A percentile compares a stretch with the other conserved stretches of the same genome.
Conservation (phyloP, 352 stramenopile species). For the Phytophthora aleatoria region DNA sequence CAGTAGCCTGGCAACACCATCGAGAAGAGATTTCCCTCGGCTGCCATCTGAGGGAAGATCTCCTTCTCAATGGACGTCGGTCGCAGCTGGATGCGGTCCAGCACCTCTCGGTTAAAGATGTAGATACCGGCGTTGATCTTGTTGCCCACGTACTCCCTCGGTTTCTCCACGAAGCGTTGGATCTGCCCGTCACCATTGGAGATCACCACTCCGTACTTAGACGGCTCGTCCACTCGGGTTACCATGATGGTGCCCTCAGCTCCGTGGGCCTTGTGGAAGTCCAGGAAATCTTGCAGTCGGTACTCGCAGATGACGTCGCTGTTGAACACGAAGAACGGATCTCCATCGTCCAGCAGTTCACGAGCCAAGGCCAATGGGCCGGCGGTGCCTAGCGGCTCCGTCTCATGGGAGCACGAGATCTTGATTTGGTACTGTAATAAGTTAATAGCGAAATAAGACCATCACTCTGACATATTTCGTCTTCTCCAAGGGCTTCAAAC, state of each 20-base stretch:
- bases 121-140: conserved; percentile 93
- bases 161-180: conserved; percentile 91
- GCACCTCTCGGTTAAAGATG: conserved; percentile 88
- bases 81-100: conserved; percentile 86
- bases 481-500: conserved; percentile 21
- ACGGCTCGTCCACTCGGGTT: conserved; percentile 87
- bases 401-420: conserved; percentile 90
- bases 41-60: conserved; percentile 91
- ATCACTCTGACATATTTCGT: conserved; percentile 8
- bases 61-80: conserved; percentile 93
- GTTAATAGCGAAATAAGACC: conserved; percentile 4
- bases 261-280: conserved; percentile 81
- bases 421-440: conserved; percentile 83
- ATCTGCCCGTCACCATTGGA: conserved; percentile 81
- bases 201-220: conserved; percentile 90
- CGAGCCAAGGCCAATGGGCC: conserved; percentile 82
- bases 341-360: conserved; percentile 82
- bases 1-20: conserved; percentile 90
- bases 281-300: conserved; percentile 73
- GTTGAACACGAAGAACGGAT: conserved; percentile 93
- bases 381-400: conserved; percentile 82
- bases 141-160: conserved; percentile 88
- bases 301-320: conserved; percentile 91
- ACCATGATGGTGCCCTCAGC: conserved; percentile 86
- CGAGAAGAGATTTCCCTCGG: conserved; percentile 84